Conservation (phyloP, 768 basidiomycete species). For the Lanmaoa pseudosensibilis region DNA sequence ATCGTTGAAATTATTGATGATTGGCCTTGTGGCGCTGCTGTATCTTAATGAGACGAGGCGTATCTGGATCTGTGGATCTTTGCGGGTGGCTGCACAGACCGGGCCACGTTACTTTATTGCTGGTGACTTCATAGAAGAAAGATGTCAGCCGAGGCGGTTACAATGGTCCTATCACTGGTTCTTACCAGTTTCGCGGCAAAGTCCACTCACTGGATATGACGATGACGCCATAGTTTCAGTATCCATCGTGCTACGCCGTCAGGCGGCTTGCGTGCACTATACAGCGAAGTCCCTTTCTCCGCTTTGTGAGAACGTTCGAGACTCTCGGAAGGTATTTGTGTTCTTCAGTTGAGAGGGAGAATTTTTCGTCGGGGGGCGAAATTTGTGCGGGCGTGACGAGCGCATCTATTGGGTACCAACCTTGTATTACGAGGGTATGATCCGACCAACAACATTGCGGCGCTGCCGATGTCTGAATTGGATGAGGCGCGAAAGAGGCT, state of each 20-base stretch:
- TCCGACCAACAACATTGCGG: no score
- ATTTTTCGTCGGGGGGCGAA: slow-evolving; percentile 2
- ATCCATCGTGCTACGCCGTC: not conserved
- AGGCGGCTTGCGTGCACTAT: no score
- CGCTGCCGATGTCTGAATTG: no score
- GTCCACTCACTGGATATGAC: no score
- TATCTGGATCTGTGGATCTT: not conserved
- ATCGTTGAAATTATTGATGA: slow-evolving; percentile 1
- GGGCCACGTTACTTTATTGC: not conserved
- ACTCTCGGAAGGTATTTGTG: not conserved
- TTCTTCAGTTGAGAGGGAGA: not conserved
- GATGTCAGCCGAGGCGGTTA: no score
- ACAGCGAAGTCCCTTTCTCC: not conserved
- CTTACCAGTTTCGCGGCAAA: no score
- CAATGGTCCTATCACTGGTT: no score
- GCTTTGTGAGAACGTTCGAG: not conserved
- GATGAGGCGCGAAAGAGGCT: no score
- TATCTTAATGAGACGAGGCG: not conserved
- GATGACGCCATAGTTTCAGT: not conserved
- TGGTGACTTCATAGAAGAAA: not conserved
- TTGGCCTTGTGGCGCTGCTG: not conserved
- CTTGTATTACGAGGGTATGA: not conserved
- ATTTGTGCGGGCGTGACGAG: slow-evolving; percentile 4
- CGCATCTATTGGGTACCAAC: not conserved
- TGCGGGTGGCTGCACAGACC: not conserved